Evolutionary conservation across 805 yeast species (phyloP).

Genomic region (Blastobotrys mokoenaii): DNA sequence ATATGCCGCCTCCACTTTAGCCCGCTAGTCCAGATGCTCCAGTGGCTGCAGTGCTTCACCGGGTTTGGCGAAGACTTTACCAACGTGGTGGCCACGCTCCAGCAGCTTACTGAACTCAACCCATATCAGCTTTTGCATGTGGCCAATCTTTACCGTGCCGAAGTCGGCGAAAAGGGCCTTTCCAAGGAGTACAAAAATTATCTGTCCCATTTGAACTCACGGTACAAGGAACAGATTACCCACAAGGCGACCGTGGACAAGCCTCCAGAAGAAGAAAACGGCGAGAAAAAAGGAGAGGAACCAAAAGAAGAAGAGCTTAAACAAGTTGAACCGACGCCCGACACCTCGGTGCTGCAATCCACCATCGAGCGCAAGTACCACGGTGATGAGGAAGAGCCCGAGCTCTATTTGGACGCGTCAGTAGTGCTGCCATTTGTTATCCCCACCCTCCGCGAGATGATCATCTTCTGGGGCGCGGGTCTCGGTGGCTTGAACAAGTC

Average conservation of each 20-base stretch:
- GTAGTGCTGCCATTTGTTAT: constrained; percentile 42
- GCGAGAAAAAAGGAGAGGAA: constrained; percentile 1
- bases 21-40: constrained; percentile 71
- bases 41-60: constrained; percentile 84
- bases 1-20: constrained; percentile 60
- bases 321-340: constrained; percentile 5
- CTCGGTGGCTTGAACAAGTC: constrained; percentile 49
- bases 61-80: constrained; percentile 47
- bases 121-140: constrained; percentile 63
- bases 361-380: constrained; percentile 6
- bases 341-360: constrained; percentile 1
- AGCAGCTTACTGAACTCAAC: constrained; percentile 56
- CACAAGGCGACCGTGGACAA: constrained; percentile 16
- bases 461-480: constrained; percentile 71
- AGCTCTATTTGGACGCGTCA: constrained; percentile 28
- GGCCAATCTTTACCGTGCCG: constrained; percentile 72
- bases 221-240: constrained; percentile 19
- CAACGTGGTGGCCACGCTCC: constrained; percentile 34
- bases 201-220: constrained; percentile 30
- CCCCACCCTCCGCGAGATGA: constrained; percentile 68
- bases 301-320: constrained; percentile 6
- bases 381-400: constrained; percentile 19
- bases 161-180: constrained; percentile 66
- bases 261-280: constrained; percentile 2
- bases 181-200: constrained; percentile 43